phyloP scores from a whole-genome alignment of 2,329 filamentous ascomycete species.

The Monosporascus sp. region DNA sequence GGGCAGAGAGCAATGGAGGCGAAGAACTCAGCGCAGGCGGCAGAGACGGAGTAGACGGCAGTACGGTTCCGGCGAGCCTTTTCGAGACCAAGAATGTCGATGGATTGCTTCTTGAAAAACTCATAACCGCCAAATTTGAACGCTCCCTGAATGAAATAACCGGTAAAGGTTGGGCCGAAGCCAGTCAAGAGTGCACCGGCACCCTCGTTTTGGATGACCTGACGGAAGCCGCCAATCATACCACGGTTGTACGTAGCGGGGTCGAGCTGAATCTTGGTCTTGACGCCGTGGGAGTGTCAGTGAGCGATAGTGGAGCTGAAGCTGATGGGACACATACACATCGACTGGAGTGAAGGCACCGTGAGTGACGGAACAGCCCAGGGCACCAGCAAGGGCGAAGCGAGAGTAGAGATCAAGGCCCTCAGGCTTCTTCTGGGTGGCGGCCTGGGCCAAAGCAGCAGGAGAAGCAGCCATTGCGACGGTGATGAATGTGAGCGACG shows the following conservation, averaged over 20 bases:
- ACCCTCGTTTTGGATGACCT: conserved; percentile 67
- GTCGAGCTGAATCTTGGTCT: conserved; percentile 44
- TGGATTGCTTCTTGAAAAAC: conserved; percentile 76
- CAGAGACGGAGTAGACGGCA: conserved; percentile 60
- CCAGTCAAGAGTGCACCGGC: conserved; percentile 68
- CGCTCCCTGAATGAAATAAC: conserved; percentile 75
- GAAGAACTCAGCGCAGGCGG: conserved; percentile 48
- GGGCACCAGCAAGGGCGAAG: conserved; percentile 93
- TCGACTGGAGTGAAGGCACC: conserved; percentile 95
- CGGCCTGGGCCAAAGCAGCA: no score
- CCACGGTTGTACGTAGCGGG: conserved; percentile 70
- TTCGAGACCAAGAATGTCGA: conserved; percentile 63
- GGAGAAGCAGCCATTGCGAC: no score
- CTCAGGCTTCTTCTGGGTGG: no score
- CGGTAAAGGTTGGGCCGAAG: conserved; percentile 66
- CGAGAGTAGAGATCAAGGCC: conserved; percentile 69
- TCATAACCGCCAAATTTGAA: conserved; percentile 81
- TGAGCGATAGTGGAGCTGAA: background rate
- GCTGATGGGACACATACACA: conserved; percentile 70
- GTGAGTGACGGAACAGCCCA: conserved; percentile 98
- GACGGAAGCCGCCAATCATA: conserved; percentile 67
- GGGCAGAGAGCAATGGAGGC: conserved; percentile 62
- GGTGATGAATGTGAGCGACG: no score
- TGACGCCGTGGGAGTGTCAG: conserved; percentile 1
- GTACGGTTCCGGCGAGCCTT: conserved; percentile 62